Base-by-base conservation (phyloP, 2,329 filamentous ascomycete genomes). In the Trichoderma sp. region DNA sequence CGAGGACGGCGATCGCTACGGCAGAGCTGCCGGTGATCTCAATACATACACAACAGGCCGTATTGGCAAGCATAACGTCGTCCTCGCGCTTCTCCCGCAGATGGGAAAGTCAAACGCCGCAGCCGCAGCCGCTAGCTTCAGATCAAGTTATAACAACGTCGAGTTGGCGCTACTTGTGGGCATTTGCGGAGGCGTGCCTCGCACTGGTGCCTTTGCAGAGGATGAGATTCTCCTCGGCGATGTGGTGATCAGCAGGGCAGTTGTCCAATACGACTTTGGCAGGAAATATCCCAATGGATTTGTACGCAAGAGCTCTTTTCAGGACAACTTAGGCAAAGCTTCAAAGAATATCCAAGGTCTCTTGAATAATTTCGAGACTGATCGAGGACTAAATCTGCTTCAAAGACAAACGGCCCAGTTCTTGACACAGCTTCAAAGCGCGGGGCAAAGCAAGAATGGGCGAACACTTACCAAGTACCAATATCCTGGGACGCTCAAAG, bases 111-210 rank as follows among this genome's bases (percentile, higher is more conserved):
- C 36, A 30, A 78, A 68, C 47, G 77, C 80, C 0, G 78, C 80
- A 2, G 74, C 71, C 32, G 74, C 75, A 0, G 76, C 80, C 0
- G 73, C 76, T 1, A 77, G 74, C 30, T 70, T 83, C 7, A 75
- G 77, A 0, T 75, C 75, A 5, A 84, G 80, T 63, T 84, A 81
- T 65, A 66, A 68, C 0, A 71, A 73, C 9, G 61, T 85, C 15
- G 76, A 74, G 39, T 73, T 83, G 0, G 80, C 75, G 3, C 64
- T 84, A 1, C 56, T 84, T 2, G 81, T 82, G 4, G 83, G 83
- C 0, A 75, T 84, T 1, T 84, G 82, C 68, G 83, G 81, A 6
- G 81, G 78, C 14, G 75, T 79, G 6, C 81, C 82, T 12, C 39
- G 57, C 1, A 32, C 51, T 9, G n/a, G 30, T 4, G 24, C 15